Evolutionary conservation across 441 rosid species (phyloP), one percentile per base, ranked within the genome.

Genomic region (Pelargonium fulgidum): DNA sequence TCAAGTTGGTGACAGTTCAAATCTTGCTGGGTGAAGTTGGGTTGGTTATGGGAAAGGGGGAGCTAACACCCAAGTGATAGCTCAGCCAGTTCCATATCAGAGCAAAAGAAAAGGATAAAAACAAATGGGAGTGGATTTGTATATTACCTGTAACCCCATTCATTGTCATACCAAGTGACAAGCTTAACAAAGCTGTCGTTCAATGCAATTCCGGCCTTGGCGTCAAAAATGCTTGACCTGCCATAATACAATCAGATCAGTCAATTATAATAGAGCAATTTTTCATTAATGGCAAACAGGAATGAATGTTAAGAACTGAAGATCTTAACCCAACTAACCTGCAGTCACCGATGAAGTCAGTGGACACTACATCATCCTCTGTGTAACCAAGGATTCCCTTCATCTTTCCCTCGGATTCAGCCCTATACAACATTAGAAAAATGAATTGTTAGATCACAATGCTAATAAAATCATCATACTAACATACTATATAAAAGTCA

Each of bases 161-260:
- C 89, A 20, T 87, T 87, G 83, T 87, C 92, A 52, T 87, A 87
- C 92, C 92, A 87, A 1, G 88, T 17, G 66, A 87, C 76, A 65
- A 87, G 72, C 75, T 87, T 87, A 66, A 68, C 83, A 72, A 85
- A 87, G 0, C 70, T 77, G 7, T 82, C 77, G 5, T 69, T 87
- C 82, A 85, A 70, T 6, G 89, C 87, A 67, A 87, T 87, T 62
- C 92, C 92, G 14, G 92, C 92, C 76, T 87, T 87, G 9, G 92
- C 92, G 74, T 87, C 92, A 26, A 85, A 87, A 54, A 87, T 85
- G 73, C 92, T 87, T 56, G 92, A 87, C 79, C 90, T 86, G 74
- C 42, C 14, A 48, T 12, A 48, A 48, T 48, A n/a, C 6, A 48
- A 7, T 48, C 56, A 48, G 39, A 33, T 3, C 39, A 33, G 7